Percentiles rank a stretch among this genome's conserved stretches.
Evolutionary conservation across 345 rosid genomes (phyloP).

Genomic region (Arabis hirsuta): DNA sequence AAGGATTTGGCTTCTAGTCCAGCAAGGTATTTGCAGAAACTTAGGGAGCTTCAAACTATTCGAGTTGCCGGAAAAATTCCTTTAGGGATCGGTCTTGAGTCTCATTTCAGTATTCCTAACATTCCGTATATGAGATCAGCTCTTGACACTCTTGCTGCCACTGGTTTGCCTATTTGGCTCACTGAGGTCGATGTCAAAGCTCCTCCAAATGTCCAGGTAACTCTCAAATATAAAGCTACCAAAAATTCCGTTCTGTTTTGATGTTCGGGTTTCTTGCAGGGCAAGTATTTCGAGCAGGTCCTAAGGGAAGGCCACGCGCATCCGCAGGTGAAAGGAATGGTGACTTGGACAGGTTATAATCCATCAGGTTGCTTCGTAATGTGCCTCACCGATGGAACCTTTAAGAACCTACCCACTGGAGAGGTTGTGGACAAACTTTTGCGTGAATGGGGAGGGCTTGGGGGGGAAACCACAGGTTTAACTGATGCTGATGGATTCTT

Average conservation of each 20-base stretch:
- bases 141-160: constrained; percentile 60
- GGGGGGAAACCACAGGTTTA: constrained; percentile 28
- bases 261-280: constrained; percentile 40
- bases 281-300: constrained; percentile 60
- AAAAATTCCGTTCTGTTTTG: neutral
- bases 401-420: constrained; percentile 66
- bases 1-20: constrained; percentile 49
- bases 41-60: constrained; percentile 47
- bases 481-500: constrained; percentile 61
- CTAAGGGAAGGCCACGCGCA: constrained; percentile 71
- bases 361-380: constrained; percentile 65
- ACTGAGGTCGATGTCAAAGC: constrained; percentile 71
- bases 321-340: constrained; percentile 66
- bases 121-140: constrained; percentile 71
- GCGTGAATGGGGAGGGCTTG: constrained; percentile 56
- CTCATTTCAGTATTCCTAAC: constrained; percentile 62
- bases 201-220: constrained; percentile 32
- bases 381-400: constrained; percentile 79
- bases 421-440: constrained; percentile 76
- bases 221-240: neutral
- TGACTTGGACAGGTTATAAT: constrained; percentile 64
- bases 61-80: constrained; percentile 11
- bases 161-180: constrained; percentile 71
- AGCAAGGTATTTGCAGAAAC: constrained; percentile 53
- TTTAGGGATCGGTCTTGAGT: constrained; percentile 76